A percentile compares a stretch with the other conserved stretches of the same genome.
Evolutionary conservation across 1,284 basidiomycete genomes (phyloP).

Genomic region (Microbotryum saponariae): DNA sequence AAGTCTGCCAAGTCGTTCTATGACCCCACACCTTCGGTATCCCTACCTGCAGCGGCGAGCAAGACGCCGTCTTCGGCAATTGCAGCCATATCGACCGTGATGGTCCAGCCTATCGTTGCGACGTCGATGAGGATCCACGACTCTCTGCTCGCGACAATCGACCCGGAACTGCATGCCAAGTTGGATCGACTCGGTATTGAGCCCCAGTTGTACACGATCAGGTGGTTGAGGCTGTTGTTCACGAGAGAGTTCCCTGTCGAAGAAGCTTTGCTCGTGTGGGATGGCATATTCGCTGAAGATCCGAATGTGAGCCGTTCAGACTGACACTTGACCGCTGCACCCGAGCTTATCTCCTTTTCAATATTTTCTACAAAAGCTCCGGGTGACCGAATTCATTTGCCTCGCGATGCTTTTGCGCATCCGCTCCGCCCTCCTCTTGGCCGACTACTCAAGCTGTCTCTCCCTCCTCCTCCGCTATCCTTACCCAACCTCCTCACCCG

Average conservation of each 20-base stretch:
- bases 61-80: conserved; percentile 30
- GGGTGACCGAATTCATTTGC: conserved; percentile 72
- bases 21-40: conserved; percentile 61
- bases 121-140: conserved; percentile 71
- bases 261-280: conserved; percentile 75
- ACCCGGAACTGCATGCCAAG: conserved; percentile 67
- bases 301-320: conserved; percentile 60
- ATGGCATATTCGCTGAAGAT: conserved; percentile 78
- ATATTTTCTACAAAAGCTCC: conserved; percentile 66
- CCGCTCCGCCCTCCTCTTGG: conserved; percentile 72
- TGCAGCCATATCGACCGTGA: conserved; percentile 49
- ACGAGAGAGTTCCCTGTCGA: conserved; percentile 73
- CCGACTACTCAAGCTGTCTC: conserved; percentile 75
- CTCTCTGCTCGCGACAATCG: conserved; percentile 61
- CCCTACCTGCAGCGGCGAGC: conserved; percentile 6
- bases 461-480: conserved; percentile 79
- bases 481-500: no score
- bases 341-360: conserved; percentile 77
- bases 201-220: conserved; percentile 92
- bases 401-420: conserved; percentile 87
- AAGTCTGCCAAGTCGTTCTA: conserved; percentile 68
- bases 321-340: conserved; percentile 83
- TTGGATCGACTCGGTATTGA: conserved; percentile 74
- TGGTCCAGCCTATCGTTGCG: conserved; percentile 67
- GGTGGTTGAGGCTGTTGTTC: conserved; percentile 82